Conservation (phyloP, 1,284 basidiomycete species). For the Cryptococcus jaspeensis region DNA sequence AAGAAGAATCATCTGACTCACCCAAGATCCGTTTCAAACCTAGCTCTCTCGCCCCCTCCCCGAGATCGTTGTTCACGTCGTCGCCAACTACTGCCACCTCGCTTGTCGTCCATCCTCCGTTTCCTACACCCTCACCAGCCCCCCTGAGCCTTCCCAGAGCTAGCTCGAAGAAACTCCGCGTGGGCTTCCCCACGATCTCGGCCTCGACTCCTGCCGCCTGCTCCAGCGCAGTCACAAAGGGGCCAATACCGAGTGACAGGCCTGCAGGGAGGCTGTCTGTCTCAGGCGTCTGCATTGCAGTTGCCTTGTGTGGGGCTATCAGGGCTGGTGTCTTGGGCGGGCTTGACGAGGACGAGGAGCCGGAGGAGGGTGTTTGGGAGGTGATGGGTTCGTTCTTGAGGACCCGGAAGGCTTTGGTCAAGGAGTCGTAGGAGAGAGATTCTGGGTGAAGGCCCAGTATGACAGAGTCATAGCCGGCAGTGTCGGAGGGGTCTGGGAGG, state of each 20-base stretch:
- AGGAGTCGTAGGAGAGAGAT: conserved; percentile 57
- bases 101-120: background rate
- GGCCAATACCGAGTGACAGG: conserved; percentile 66
- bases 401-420: conserved; percentile 68
- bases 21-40: conserved; percentile 66
- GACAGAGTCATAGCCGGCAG: conserved; percentile 59
- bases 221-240: conserved; percentile 67
- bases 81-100: conserved; percentile 65
- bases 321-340: conserved; percentile 51
- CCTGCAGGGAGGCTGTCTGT: conserved; percentile 53
- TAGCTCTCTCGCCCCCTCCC: conserved; percentile 62
- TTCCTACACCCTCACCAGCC: conserved; percentile 22
- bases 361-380: background rate
- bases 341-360: background rate
- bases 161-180: conserved; percentile 60
- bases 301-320: conserved; percentile 52
- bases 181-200: conserved; percentile 66
- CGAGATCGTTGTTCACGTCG: conserved; percentile 65
- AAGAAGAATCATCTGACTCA: conserved; percentile 31
- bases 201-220: conserved; percentile 57
- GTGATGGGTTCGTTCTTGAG: conserved; percentile 50
- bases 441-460: conserved; percentile 65
- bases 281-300: conserved; percentile 60
- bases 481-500: conserved; percentile 11
- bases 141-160: conserved; percentile 57